Percentiles rank a stretch among this genome's conserved stretches.
Conservation (phyloP, 768 basidiomycete genomes). For the Phaeolepiota aurea region DNA sequence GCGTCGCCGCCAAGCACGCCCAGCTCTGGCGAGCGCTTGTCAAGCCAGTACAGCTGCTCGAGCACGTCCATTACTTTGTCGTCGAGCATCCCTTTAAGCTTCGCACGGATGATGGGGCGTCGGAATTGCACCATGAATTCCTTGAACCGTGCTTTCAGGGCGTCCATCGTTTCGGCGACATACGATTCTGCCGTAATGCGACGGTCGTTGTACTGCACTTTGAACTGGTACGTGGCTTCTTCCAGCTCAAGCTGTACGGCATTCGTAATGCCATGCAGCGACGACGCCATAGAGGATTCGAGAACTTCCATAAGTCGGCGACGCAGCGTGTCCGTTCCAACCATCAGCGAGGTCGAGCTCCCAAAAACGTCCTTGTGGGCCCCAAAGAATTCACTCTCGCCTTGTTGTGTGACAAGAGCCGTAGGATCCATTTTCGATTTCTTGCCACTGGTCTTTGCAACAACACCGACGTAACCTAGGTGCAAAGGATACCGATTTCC, state of each 20-base stretch:
- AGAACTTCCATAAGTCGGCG: conserved; percentile 93
- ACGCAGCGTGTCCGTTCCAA: conserved; percentile 86
- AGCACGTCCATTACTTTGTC: conserved; percentile 96
- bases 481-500: conserved; percentile 96
- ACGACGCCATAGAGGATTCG: conserved; percentile 95
- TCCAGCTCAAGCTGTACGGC: conserved; percentile 96
- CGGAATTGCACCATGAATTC: conserved; percentile 79
- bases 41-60: conserved; percentile 95
- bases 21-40: conserved; percentile 77
- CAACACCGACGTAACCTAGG: conserved; percentile 94
- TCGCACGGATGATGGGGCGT: conserved; percentile 80
- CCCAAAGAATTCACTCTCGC: conserved; percentile 64
- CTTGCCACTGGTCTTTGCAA: conserved; percentile 70
- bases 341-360: conserved; percentile 61
- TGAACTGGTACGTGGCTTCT: conserved; percentile 97
- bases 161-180: conserved; percentile 94
- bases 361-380: conserved; percentile 56
- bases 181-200: conserved; percentile 93
- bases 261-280: conserved; percentile 92
- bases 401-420: conserved; percentile 40
- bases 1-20: conserved; percentile 60
- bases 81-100: conserved; percentile 89
- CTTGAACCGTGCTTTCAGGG: conserved; percentile 84
- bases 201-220: conserved; percentile 96
- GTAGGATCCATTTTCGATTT: conserved; percentile 40